These are phyloP conservation scores for Thalassiosira gravida DNA, from an alignment of 352 stramenopile species.

Conservation along the genomic window DNA sequence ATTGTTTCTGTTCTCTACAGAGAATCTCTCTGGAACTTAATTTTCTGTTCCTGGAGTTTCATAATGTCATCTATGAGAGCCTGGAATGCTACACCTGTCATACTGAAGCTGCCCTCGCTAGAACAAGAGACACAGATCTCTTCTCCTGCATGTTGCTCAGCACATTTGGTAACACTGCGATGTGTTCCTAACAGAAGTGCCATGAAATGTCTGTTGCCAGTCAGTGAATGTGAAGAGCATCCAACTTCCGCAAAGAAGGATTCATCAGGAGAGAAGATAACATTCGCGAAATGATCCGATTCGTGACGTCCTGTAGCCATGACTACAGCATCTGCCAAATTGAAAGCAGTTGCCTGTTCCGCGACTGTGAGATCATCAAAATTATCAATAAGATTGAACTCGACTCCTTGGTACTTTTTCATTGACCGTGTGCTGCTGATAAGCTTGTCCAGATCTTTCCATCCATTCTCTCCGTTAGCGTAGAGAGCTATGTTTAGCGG, in stretches of 20 bases:
- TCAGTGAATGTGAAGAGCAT: constrained; percentile 14
- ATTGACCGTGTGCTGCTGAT: not conserved
- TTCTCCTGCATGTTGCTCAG: not conserved
- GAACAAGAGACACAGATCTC: constrained; percentile 22
- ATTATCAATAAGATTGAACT: constrained; percentile 27
- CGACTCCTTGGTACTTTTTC: constrained; percentile 29
- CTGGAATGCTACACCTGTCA: too few relatives aligned
- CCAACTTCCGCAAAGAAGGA: constrained; percentile 38
- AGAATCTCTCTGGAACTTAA: too few relatives aligned
- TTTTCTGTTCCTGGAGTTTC: too few relatives aligned
- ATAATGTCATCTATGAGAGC: too few relatives aligned
- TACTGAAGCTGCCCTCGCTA: constrained; percentile 11
- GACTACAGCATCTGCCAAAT: constrained; percentile 35
- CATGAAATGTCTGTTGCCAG: constrained; percentile 33
- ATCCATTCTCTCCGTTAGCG: constrained; percentile 20
- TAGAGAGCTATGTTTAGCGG: constrained; percentile 33
- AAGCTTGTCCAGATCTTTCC: constrained; percentile 26
- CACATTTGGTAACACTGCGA: constrained; percentile 18
- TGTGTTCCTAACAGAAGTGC: constrained; percentile 24
- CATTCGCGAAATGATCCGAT: constrained; percentile 40
- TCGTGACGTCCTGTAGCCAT: constrained; percentile 28
- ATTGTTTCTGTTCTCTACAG: too few relatives aligned
- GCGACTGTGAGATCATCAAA: constrained; percentile 32
- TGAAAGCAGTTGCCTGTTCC: constrained; percentile 38
- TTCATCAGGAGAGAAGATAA: constrained; percentile 36